phyloP scores from a whole-genome alignment of 352 stramenopile species.

The Hyaloperonospora brassicae region DNA sequence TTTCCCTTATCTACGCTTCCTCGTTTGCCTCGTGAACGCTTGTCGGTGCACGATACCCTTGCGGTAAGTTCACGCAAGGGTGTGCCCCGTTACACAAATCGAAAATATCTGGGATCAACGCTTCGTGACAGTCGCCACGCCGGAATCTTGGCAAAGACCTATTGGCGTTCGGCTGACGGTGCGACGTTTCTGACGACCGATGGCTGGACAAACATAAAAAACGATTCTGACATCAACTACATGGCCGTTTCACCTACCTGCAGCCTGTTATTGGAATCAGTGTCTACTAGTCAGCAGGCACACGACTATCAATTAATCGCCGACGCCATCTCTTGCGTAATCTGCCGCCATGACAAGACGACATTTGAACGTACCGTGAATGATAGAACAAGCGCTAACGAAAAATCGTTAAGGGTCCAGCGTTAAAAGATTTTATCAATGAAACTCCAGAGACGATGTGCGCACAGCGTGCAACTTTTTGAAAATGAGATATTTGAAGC shows the following conservation, averaged over 20 bases:
- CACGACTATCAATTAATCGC: too few relatives aligned
- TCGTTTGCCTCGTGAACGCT: too few relatives aligned
- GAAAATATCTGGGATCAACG: not conserved
- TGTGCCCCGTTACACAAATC: too few relatives aligned
- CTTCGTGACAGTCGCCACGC: not conserved
- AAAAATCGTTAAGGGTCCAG: not conserved
- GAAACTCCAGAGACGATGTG: not conserved
- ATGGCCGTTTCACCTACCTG: not conserved
- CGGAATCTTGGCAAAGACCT: not conserved
- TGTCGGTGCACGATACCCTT: too few relatives aligned
- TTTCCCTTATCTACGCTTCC: too few relatives aligned
- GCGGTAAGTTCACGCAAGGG: too few relatives aligned
- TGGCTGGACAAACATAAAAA: not conserved
- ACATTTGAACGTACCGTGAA: not conserved
- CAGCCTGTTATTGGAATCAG: too few relatives aligned
- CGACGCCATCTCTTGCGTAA: not conserved
- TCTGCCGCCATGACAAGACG: not conserved
- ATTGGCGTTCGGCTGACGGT: not conserved
- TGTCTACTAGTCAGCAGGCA: too few relatives aligned
- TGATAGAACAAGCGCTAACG: not conserved
- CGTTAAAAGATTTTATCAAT: not conserved
- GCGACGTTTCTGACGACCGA: not conserved
- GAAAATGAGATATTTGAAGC: not conserved
- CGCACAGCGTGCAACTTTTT: too few relatives aligned
- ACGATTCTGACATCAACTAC: not conserved